Evolutionary conservation across 163 green algal species (phyloP), one percentile per base, ranked within the genome.

Genomic region (Coccomyxa subellipsoidea): DNA sequence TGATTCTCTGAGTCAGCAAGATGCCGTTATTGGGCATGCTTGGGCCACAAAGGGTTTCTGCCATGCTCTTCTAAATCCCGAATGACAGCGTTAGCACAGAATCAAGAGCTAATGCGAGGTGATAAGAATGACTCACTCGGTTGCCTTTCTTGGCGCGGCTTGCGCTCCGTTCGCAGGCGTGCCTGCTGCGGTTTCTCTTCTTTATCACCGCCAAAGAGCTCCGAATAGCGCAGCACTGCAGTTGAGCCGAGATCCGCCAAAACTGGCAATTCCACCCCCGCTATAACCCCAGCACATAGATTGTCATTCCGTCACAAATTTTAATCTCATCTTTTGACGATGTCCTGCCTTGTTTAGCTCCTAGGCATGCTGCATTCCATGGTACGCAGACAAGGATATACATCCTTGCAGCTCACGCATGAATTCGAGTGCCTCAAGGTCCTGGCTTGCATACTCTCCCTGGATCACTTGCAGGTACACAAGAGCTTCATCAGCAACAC

Each of bases 161-260:
- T 12, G 15, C 47, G 21, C 47, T 12, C 15, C 47, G 21, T 59
- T 8, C 15, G 47, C 66, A 35, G 66, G 2, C 32, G 66, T 7
- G 27, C 66, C 6, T 27, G 18, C 2, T 18, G 66, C 27, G 66
- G 18, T 23, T 5, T 18, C 66, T 73, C 66, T 1, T 32, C 29
- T 0, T 73, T 8, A 23, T 73, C 66, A 36, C 34, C 77, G 54
- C 71, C 72, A 25, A 85, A 79, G 40, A 85, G 54, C 5, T 81
- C 75, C 29, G 81, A 81, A 38, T 79, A 85, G n/a, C 69, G 40
- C 38, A 85, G 76, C 10, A 85, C 47, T 23, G 76, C 38, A 27
- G 54, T 38, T 4, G 54, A 39, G 59, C 79, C 54, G 4, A 38
- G 37, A n/a, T 37, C n/a, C 12, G 12, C 54, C 12, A 82, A 35